Conservation (phyloP, 208 protist genomes). For the Histomonas meleagridis region DNA sequence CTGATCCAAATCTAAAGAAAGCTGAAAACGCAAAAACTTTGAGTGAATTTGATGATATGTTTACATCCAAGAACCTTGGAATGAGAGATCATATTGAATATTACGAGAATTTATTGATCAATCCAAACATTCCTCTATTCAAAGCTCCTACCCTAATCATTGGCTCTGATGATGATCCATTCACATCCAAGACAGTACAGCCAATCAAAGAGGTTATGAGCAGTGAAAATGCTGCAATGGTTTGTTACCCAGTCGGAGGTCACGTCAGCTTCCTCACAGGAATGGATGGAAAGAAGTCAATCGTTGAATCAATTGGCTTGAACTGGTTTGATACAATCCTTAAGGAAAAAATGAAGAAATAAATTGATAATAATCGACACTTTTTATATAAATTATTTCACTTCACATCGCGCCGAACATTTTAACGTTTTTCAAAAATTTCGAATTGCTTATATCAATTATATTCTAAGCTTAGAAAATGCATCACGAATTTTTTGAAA, state of each 20-base stretch:
- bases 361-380: too few species aligned
- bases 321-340: neutral
- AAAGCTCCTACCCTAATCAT: neutral
- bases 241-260: neutral
- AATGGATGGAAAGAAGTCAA: neutral
- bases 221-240: neutral
- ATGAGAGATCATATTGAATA: neutral
- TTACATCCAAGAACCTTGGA: neutral
- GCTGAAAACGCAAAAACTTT: neutral
- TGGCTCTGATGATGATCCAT: constrained; percentile 21
- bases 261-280: neutral
- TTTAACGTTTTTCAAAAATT: too few species aligned
- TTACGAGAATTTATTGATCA: neutral
- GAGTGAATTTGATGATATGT: neutral
- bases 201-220: neutral
- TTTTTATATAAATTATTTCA: too few species aligned
- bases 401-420: too few species aligned
- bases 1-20: neutral
- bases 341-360: too few species aligned
- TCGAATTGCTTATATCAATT: too few species aligned
- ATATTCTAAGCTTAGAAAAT: too few species aligned
- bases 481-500: too few species aligned
- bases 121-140: neutral
- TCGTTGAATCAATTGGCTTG: neutral
- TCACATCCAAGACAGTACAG: neutral